These are phyloP conservation scores for Sclerotinia trifoliorum DNA, from an alignment of 2,329 filamentous ascomycete genomes.

Conservation along the genomic window DNA sequence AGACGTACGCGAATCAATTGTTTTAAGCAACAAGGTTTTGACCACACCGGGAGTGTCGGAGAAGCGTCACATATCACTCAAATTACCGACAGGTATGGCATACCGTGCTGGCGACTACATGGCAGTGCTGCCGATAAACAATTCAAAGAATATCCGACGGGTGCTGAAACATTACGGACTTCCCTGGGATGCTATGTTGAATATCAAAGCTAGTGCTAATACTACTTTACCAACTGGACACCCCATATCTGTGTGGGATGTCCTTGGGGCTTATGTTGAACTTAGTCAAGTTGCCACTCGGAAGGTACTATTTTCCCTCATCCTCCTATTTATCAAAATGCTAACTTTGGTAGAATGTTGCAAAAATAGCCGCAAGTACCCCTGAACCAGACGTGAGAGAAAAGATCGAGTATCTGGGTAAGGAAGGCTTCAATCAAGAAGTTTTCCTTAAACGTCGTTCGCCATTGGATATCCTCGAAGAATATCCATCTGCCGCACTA, in stretches of 20 bases:
- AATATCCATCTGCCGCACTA: slow-evolving; percentile 57
- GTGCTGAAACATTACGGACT: slow-evolving; percentile 34
- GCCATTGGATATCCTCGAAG: slow-evolving; percentile 67
- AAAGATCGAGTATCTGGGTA: slow-evolving; percentile 43
- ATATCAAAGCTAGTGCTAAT: slow-evolving; percentile 45
- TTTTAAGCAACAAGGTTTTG: slow-evolving; percentile 53
- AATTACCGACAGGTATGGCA: slow-evolving; percentile 25
- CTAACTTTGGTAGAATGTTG: slow-evolving; percentile 42
- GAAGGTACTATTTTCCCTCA: slow-evolving; percentile 39
- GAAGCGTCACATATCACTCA: slow-evolving; percentile 61
- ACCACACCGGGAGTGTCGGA: slow-evolving; percentile 42
- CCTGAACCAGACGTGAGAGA: slow-evolving; percentile 46
- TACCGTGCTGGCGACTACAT: slow-evolving; percentile 32
- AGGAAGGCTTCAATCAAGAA: slow-evolving; percentile 38
- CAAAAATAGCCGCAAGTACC: slow-evolving; percentile 49
- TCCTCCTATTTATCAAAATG: not conserved
- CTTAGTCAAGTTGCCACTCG: slow-evolving; percentile 57
- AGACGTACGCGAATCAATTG: slow-evolving; percentile 60
- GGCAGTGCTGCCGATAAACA: slow-evolving; percentile 28
- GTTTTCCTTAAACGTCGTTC: slow-evolving; percentile 54
- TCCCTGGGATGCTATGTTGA: slow-evolving; percentile 50
- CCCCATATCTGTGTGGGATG: slow-evolving; percentile 52
- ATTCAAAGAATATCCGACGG: slow-evolving; percentile 23
- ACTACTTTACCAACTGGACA: slow-evolving; percentile 46
- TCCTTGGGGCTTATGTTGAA: slow-evolving; percentile 59